Base-by-base conservation (phyloP, 202 grass and related monocot genomes). In the Schoenoplectus triqueter region DNA sequence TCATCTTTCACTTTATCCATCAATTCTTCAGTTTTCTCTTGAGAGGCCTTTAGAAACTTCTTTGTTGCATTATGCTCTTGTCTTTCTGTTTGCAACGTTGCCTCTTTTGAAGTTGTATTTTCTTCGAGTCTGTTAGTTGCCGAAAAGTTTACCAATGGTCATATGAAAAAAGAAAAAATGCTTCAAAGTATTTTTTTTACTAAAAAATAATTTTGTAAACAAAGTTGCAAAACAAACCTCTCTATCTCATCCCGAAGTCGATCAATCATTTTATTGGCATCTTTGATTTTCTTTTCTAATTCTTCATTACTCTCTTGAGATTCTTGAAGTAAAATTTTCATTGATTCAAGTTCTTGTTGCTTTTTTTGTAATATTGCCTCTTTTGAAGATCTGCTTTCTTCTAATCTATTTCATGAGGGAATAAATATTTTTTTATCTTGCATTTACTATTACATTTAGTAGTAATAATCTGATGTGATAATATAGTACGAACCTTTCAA, bases 21-120 rank as follows among this genome's bases (percentile, higher is more conserved):
- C 81, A 92, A 87, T 78, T 90, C 92, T 84, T 89, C 85, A 82
- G 85, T 92, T 86, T 46, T 92, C 67, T 87, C 87, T 15, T 80
- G 85, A 86, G 82, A 87, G 64, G 85, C 78, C 66, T 83, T 40
- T 87, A 90, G 88, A 84, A 75, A 80, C 76, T 94, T 84, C 63
- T 90, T 94, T 78, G 79, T 82, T 64, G 74, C 78, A 86, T 89
- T 90, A 71, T 88, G 91, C 73, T 89, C 90, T 81, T 94, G 79
- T 84, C 85, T 92, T 81, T 92, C 92, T 73, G 78, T 86, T 89
- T 89, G 82, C 73, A 94, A 86, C 85, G 89, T 80, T 87, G 90
- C 56, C 88, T 94, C 89, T 78, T 90, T 90, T 63, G 79, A 85
- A 78, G 69, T 84, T 84, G 85, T 89, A 85, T 87, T 89, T 87